Evolutionary conservation across 768 basidiomycete species (phyloP).

Genomic region (Suillus decipiens): DNA sequence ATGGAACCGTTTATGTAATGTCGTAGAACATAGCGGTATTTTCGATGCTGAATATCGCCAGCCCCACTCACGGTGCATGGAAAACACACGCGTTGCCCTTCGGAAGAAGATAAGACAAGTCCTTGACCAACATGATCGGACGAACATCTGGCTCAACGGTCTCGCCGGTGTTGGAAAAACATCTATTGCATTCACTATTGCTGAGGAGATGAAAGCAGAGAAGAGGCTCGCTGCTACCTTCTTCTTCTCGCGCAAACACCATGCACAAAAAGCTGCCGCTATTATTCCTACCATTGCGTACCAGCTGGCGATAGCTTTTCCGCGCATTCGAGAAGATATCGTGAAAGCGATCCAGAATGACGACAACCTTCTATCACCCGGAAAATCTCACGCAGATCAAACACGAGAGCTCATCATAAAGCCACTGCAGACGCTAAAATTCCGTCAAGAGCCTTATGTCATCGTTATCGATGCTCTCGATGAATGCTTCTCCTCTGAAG

Average conservation of each 20-base stretch:
- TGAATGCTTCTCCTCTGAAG: slow-evolving; percentile 17
- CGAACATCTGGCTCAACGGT: background rate
- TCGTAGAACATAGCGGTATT: background rate
- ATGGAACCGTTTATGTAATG: background rate
- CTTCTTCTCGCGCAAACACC: slow-evolving; percentile 20
- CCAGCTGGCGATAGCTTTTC: slow-evolving; percentile 17
- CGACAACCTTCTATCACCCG: slow-evolving; percentile 9
- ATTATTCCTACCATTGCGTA: slow-evolving; percentile 21
- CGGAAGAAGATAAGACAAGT: background rate
- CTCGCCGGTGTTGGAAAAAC: background rate
- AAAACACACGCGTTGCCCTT: background rate
- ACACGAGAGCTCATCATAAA: slow-evolving; percentile 18
- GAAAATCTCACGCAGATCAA: slow-evolving; percentile 13
- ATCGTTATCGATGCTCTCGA: slow-evolving; percentile 12
- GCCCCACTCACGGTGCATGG: background rate
- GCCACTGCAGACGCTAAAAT: slow-evolving; percentile 12
- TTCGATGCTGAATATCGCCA: background rate
- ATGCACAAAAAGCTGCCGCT: slow-evolving; percentile 5
- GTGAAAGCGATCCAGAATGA: slow-evolving; percentile 16
- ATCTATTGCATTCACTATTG: background rate
- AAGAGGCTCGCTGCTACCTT: slow-evolving; percentile 19
- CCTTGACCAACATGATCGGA: background rate
- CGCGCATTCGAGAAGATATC: slow-evolving; percentile 12
- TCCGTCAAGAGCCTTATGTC: slow-evolving; percentile 1
- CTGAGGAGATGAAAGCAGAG: background rate